Percentiles rank a stretch among this genome's conserved stretches.
phyloP scores from a whole-genome alignment of 441 rosid genomes.

The Bocquillonia castaneifolia region DNA sequence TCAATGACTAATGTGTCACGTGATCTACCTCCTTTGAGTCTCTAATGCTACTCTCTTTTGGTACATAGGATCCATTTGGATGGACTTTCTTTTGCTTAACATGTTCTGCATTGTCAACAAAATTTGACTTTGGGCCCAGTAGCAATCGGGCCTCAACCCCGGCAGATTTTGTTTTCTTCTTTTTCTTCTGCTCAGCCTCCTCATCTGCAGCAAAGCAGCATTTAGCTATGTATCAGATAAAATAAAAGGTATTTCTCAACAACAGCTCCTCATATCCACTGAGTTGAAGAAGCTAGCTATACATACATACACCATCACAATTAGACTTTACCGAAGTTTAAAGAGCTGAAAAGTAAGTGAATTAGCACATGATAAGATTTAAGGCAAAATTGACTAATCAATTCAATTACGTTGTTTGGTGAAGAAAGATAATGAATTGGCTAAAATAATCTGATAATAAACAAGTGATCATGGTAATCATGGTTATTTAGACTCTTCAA shows the following conservation, averaged over 20 bases:
- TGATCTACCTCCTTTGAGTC: conserved; percentile 58
- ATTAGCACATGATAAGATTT: not conserved
- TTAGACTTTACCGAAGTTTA: not conserved
- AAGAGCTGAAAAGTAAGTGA: not conserved
- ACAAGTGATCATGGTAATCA: not conserved
- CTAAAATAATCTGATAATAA: not conserved
- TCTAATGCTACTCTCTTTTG: conserved; percentile 40
- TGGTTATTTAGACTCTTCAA: not conserved
- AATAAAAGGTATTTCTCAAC: not conserved
- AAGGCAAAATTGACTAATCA: not conserved
- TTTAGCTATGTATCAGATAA: conserved; percentile 12
- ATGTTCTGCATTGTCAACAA: conserved; percentile 45
- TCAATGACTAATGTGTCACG: not conserved
- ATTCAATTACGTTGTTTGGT: not conserved
- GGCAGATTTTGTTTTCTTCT: conserved; percentile 55
- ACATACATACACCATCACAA: not conserved
- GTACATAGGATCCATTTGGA: conserved; percentile 37
- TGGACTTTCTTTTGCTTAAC: conserved; percentile 53
- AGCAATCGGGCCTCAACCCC: conserved; percentile 39
- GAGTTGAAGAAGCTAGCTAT: conserved; percentile 2
- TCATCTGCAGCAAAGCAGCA: conserved; percentile 47
- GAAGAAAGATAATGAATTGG: not conserved
- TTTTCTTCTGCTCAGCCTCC: conserved; percentile 60
- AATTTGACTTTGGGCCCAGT: conserved; percentile 40
- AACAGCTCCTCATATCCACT: not conserved